phyloP scores from a whole-genome alignment of 345 rosid species.

The Gossypium anomalum region DNA sequence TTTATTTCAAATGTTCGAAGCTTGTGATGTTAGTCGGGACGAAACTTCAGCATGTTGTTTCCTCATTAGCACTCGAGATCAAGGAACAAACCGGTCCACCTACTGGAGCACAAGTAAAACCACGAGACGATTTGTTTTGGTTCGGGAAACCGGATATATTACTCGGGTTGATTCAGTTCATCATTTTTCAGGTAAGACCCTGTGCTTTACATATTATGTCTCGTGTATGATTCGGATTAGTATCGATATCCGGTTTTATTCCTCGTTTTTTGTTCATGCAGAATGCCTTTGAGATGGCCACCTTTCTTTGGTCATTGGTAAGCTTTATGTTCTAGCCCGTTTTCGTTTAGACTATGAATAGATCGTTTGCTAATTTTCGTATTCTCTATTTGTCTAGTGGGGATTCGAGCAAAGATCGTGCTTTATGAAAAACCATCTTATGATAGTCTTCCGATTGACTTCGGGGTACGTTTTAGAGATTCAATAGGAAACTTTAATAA shows the following conservation, averaged over 20 bases:
- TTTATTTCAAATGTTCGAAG: constrained; percentile 36
- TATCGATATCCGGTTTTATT: neutral
- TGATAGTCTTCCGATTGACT: constrained; percentile 59
- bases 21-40: constrained; percentile 89
- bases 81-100: constrained; percentile 62
- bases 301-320: constrained; percentile 93
- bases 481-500: neutral
- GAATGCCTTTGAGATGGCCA: constrained; percentile 99
- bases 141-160: constrained; percentile 85
- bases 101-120: constrained; percentile 73
- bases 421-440: constrained; percentile 78
- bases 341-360: neutral
- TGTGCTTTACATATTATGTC: neutral
- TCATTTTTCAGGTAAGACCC: constrained; percentile 71
- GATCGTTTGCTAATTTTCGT: neutral
- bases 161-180: constrained; percentile 68
- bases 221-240: neutral
- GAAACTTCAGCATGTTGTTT: constrained; percentile 89
- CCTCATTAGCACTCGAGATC: constrained; percentile 80
- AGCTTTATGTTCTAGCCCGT: constrained; percentile 12
- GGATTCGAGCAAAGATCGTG: constrained; percentile 77
- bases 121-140: constrained; percentile 90
- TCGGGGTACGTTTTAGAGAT: constrained; percentile 51
- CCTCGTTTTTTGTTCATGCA: constrained; percentile 30
- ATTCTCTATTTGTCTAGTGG: constrained; percentile 49